Evolutionary conservation across 1,284 basidiomycete species (phyloP).

Genomic region (Pyrrhoderma noxium): DNA sequence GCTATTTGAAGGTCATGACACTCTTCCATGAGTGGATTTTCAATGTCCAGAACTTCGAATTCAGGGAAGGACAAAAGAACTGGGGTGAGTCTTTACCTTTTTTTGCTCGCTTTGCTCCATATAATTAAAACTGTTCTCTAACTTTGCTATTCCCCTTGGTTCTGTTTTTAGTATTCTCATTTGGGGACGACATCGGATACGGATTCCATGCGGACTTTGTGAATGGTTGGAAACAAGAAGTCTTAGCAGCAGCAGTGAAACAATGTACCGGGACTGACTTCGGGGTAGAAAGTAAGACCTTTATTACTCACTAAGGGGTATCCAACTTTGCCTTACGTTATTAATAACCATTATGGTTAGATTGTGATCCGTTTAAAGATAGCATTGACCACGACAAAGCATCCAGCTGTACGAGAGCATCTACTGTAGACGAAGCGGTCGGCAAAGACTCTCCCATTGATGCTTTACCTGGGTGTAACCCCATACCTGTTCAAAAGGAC

Average conservation of each 20-base stretch:
- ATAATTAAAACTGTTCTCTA: no score
- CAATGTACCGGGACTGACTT: slow-evolving; percentile 23
- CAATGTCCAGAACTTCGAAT: slow-evolving; percentile 14
- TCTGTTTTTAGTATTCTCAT: slow-evolving; percentile 21
- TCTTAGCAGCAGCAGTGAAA: slow-evolving; percentile 26
- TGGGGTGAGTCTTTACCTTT: slow-evolving; percentile 8
- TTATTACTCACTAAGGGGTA: slow-evolving; percentile 15
- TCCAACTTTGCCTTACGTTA: not conserved
- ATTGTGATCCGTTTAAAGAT: not conserved
- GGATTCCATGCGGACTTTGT: slow-evolving; percentile 30
- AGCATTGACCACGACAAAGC: slow-evolving; percentile 11
- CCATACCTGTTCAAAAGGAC: slow-evolving; percentile 30
- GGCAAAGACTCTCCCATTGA: slow-evolving; percentile 18
- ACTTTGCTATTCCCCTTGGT: not conserved
- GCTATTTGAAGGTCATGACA: not conserved
- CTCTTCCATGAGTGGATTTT: slow-evolving; percentile 18
- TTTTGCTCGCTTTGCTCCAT: not conserved
- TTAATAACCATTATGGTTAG: not conserved
- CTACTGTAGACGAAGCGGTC: slow-evolving; percentile 23
- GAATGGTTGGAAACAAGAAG: slow-evolving; percentile 28
- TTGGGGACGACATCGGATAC: slow-evolving; percentile 27
- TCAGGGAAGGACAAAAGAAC: slow-evolving; percentile 12
- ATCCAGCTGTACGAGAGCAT: slow-evolving; percentile 22
- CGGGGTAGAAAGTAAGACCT: slow-evolving; percentile 20
- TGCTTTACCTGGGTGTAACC: slow-evolving; percentile 39